phyloP scores from a whole-genome alignment of 2,329 filamentous ascomycete genomes.

The Penicillium fuscoglaucum region DNA sequence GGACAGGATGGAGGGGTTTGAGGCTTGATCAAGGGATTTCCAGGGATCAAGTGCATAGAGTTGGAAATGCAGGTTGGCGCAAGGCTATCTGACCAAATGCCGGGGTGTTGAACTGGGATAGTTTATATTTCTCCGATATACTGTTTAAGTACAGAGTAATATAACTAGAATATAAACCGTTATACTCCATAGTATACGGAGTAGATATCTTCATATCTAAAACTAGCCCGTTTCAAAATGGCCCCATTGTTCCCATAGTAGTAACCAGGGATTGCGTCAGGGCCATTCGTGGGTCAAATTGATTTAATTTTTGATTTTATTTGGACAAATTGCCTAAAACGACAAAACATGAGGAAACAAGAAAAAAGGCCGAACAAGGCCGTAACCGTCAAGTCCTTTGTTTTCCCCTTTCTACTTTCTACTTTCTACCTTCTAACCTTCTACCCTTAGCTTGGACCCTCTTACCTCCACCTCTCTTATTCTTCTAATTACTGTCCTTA shows the following conservation, averaged over 20 bases:
- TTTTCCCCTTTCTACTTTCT: background rate
- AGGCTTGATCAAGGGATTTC: background rate
- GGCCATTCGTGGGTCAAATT: constrained; percentile 7
- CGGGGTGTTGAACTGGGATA: background rate
- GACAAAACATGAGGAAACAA: constrained; percentile 3
- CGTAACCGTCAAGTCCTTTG: background rate
- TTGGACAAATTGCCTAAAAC: background rate
- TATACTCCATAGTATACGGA: too few relatives aligned
- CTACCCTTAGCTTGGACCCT: constrained; percentile 9
- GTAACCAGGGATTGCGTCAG: constrained; percentile 10
- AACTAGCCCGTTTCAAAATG: constrained; percentile 3
- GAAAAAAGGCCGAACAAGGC: background rate
- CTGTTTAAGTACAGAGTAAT: too few relatives aligned
- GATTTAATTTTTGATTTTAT: background rate
- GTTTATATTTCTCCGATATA: background rate
- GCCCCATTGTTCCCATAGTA: background rate
- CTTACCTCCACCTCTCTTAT: background rate
- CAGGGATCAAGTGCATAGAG: background rate
- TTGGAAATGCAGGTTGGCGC: background rate
- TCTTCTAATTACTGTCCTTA: constrained; percentile 2
- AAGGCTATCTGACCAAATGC: background rate
- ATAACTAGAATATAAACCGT: background rate
- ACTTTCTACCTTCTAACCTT: background rate
- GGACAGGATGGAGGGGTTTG: background rate
- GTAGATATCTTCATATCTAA: background rate